Base-by-base conservation (phyloP, 1,139 yeast genomes). In the Candida labiduridarum region DNA sequence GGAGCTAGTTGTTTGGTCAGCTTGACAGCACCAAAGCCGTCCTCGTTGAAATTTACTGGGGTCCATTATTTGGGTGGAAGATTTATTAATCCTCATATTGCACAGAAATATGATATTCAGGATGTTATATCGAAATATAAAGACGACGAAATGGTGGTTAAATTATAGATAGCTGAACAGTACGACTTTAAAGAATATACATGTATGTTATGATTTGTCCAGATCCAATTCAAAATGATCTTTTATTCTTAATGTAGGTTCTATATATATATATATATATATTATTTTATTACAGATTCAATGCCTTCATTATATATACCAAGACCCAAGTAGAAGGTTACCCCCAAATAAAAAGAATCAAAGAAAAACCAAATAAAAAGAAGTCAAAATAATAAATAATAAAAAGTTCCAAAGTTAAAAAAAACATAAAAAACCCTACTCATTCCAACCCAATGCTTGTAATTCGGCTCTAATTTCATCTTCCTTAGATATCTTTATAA, bases 11-110 rank as follows among this genome's bases (percentile, higher is more conserved):
- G 84, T 58, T 73, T 94, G 50, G 83, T 94, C 8, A 88, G 96
- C 47, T 72, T 94, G 49, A 92, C 98, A 0, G 97, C 97, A 0
- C 99, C 99, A 4, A 94, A 94, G 63, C 96, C 96, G 0, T 91
- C 96, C 49, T 83, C 96, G 4, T 61, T 64, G 44, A 71, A 68
- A 53, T 80, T 89, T 55, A 54, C 50, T 8, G 58, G 60, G 6
- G 56, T 60, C 22, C 99, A 94, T 64, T 94, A 84, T 66, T 77
- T 92, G 40, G 99, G 99, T 1, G 99, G 99, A 1, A 71, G 99
- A 46, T 94, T 94, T 61, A 80, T 94, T 27, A 82, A 84, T 44
- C 63, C 68, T 11, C 72, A 70, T 15, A 78, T 94, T 59, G 97
- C 96, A 0, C 67, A 75, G 43, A 85, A 85, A 64, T 89, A 87